Percentiles rank a stretch among this genome's conserved stretches.
Evolutionary conservation across 768 basidiomycete genomes (phyloP).

Genomic region (Serendipita sp.): DNA sequence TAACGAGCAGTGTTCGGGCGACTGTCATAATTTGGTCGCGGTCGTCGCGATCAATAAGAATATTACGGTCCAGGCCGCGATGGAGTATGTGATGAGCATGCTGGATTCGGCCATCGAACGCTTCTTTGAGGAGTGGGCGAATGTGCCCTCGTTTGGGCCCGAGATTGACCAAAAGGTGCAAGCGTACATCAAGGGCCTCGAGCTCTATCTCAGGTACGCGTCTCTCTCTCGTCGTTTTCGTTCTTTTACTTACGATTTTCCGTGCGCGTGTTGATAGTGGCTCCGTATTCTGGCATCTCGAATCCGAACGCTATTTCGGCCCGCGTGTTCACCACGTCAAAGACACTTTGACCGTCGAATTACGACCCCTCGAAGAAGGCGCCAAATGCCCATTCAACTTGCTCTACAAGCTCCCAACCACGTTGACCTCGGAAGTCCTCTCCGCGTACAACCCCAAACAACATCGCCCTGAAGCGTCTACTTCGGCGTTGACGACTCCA

Average conservation of each 20-base stretch:
- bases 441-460: not conserved
- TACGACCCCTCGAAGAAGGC: conserved; percentile 2
- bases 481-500: not conserved
- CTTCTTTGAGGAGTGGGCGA: conserved; percentile 35
- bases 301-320: conserved; percentile 59
- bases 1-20: conserved; percentile 65
- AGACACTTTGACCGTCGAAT: not conserved
- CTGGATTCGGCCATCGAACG: conserved; percentile 35
- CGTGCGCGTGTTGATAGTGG: too few relatives aligned
- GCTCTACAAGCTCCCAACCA: conserved; percentile 1
- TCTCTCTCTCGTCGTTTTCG: too few relatives aligned
- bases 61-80: conserved; percentile 56
- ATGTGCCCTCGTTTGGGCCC: conserved; percentile 56
- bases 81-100: conserved; percentile 42
- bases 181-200: conserved; percentile 51
- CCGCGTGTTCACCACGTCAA: conserved; percentile 3
- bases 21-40: conserved; percentile 73
- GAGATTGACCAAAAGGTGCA: conserved; percentile 47
- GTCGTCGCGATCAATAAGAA: conserved; percentile 61
- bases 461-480: not conserved
- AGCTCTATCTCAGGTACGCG: conserved; percentile 27
- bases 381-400: not conserved
- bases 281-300: conserved; percentile 71
- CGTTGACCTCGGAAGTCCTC: not conserved
- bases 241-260: too few relatives aligned